These are phyloP conservation scores for Oxytropis ochrocephala DNA, from an alignment of 306 rosid species.

Conservation along the genomic window DNA sequence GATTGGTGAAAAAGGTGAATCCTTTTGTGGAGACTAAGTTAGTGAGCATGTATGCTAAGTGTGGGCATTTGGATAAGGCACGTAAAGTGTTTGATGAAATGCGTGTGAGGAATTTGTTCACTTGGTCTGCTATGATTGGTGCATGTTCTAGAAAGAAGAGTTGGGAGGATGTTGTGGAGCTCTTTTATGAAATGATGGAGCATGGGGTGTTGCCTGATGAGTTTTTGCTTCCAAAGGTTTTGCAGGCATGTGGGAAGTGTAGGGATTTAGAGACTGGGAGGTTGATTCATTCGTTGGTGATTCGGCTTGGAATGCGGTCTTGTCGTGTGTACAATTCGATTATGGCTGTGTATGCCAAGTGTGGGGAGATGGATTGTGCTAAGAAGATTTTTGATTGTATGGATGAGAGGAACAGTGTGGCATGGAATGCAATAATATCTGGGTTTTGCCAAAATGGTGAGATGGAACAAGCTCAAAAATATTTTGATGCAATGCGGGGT, in stretches of 20 bases:
- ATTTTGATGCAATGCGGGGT: constrained; percentile 56
- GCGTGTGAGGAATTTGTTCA: constrained; percentile 70
- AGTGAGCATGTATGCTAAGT: constrained; percentile 82
- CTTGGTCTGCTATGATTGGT: constrained; percentile 98
- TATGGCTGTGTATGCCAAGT: constrained; percentile 60
- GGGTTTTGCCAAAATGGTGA: constrained; percentile 66
- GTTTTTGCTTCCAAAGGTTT: constrained; percentile 62
- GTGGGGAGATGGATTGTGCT: constrained; percentile 56
- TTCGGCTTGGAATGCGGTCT: constrained; percentile 42
- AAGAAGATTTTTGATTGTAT: constrained; percentile 52
- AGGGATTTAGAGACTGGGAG: constrained; percentile 42
- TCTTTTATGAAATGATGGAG: constrained; percentile 58
- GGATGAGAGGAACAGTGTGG: constrained; percentile 51
- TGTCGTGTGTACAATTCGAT: constrained; percentile 51
- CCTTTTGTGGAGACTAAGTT: constrained; percentile 83
- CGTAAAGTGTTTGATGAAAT: constrained; percentile 74
- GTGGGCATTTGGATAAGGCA: constrained; percentile 67
- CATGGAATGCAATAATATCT: constrained; percentile 69
- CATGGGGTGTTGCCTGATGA: constrained; percentile 67
- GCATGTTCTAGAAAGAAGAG: constrained; percentile 55
- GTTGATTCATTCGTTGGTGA: constrained; percentile 63
- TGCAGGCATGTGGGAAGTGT: constrained; percentile 74
- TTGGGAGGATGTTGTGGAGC: constrained; percentile 64
- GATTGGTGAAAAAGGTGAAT: constrained; percentile 38
- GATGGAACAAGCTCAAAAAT: constrained; percentile 45